phyloP scores from a whole-genome alignment of 2,329 filamentous ascomycete species.

The Alternaria triticimaculans region DNA sequence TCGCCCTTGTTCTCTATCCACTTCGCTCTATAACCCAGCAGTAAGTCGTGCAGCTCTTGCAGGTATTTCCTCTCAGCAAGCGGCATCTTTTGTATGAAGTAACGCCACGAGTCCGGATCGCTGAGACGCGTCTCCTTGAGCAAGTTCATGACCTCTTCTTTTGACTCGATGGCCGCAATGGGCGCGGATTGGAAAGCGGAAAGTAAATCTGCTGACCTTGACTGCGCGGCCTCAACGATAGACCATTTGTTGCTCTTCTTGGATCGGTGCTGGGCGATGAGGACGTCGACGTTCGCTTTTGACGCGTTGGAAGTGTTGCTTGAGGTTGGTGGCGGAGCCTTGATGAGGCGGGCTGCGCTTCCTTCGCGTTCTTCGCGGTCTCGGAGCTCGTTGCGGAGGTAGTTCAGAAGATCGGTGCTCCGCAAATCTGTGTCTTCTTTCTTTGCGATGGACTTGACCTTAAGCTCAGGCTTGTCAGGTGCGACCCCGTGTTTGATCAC shows the following conservation, averaged over 20 bases:
- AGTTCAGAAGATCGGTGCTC: conserved; percentile 73
- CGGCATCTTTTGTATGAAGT: conserved; percentile 77
- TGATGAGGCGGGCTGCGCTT: conserved; percentile 45
- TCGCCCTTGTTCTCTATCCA: conserved; percentile 56
- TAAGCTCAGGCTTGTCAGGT: conserved; percentile 64
- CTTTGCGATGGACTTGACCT: conserved; percentile 77
- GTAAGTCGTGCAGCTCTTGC: conserved; percentile 78
- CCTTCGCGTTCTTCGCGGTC: conserved; percentile 73
- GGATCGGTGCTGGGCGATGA: conserved; percentile 79
- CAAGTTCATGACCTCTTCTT: conserved; percentile 79
- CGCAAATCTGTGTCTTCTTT: conserved; percentile 81
- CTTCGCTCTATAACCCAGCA: conserved; percentile 67
- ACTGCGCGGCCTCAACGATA: conserved; percentile 79
- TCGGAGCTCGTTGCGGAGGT: conserved; percentile 81
- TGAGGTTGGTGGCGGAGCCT: conserved; percentile 29
- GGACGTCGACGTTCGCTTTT: conserved; percentile 76
- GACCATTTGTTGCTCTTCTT: conserved; percentile 91
- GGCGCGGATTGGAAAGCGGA: conserved; percentile 77
- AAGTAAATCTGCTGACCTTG: conserved; percentile 66
- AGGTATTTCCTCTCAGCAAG: conserved; percentile 82
- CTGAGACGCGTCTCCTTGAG: conserved; percentile 77
- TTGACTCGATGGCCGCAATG: conserved; percentile 85
- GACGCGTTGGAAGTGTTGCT: conserved; percentile 16
- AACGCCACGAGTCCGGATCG: conserved; percentile 84
- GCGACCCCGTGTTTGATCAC: conserved; percentile 80